Percentiles rank a stretch among this genome's conserved stretches.
These are phyloP conservation scores for Prunus persica DNA, from an alignment of 306 rosid species.

Conservation along the genomic window Prunus_persica_NCBIv2 NC_034015.1:20214001-20214500, in stretches of 20 bases:
- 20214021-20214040: not conserved
- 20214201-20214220: slow-evolving; percentile 58
- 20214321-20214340: slow-evolving; percentile 49
- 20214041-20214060: not conserved
- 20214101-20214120: slow-evolving; percentile 59
- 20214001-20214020: not conserved
- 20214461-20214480: slow-evolving; percentile 70
- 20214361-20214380: slow-evolving; percentile 54
- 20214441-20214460: slow-evolving; percentile 48
- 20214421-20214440: slow-evolving; percentile 54
- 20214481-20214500: slow-evolving; percentile 40
- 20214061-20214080: not conserved
- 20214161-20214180: slow-evolving; percentile 68
- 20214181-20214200: slow-evolving; percentile 73
- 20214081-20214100: slow-evolving; percentile 65
- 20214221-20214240: slow-evolving; percentile 63
- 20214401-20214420: slow-evolving; percentile 39
- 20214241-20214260: slow-evolving; percentile 62
- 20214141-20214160: slow-evolving; percentile 72
- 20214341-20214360: slow-evolving; percentile 70
- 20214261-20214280: slow-evolving; percentile 46
- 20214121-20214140: slow-evolving; percentile 52
- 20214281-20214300: slow-evolving; percentile 62
- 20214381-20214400: slow-evolving; percentile 61
- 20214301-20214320: slow-evolving; percentile 67